Percentiles rank a stretch among this genome's conserved stretches.
phyloP scores from a whole-genome alignment of 352 stramenopile species.

The Ophiocytium majus region DNA sequence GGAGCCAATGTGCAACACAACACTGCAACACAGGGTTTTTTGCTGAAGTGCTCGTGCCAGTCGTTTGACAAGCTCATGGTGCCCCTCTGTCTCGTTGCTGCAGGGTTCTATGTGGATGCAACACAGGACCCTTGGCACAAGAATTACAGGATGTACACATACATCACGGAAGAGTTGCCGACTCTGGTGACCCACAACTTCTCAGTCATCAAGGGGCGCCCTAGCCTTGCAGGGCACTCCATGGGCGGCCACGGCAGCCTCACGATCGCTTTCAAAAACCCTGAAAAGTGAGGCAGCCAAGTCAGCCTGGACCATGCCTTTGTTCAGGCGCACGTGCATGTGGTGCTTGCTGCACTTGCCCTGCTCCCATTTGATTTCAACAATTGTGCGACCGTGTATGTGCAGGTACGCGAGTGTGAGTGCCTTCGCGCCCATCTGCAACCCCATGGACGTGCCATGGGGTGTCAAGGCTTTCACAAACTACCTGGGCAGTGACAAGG shows the following conservation, averaged over 20 bases:
- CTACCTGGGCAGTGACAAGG: constrained; percentile 88
- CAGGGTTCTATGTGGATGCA: constrained; percentile 15
- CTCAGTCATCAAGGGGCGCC: constrained; percentile 20
- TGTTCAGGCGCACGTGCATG: too few species aligned
- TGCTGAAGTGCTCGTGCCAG: too few species aligned
- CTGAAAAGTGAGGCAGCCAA: not conserved
- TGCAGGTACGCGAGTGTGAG: constrained; percentile 71
- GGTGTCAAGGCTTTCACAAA: constrained; percentile 94
- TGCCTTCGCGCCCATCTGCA: constrained; percentile 91
- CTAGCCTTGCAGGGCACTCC: constrained; percentile 90
- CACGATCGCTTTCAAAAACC: constrained; percentile 76
- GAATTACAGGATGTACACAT: constrained; percentile 87
- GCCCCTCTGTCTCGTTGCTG: not conserved
- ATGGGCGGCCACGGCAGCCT: constrained; percentile 96
- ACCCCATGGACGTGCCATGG: constrained; percentile 93
- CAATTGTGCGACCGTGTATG: too few species aligned
- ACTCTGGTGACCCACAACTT: constrained; percentile 67
- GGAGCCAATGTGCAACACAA: not conserved
- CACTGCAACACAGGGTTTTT: too few species aligned
- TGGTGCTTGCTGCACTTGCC: too few species aligned
- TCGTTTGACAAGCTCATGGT: too few species aligned
- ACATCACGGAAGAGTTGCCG: constrained; percentile 75
- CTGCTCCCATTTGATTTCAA: too few species aligned
- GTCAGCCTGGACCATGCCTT: too few species aligned
- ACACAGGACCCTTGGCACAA: constrained; percentile 20